phyloP scores from a whole-genome alignment of 192 early-diverging fungal species.

The Coemansia sp. region DNA sequence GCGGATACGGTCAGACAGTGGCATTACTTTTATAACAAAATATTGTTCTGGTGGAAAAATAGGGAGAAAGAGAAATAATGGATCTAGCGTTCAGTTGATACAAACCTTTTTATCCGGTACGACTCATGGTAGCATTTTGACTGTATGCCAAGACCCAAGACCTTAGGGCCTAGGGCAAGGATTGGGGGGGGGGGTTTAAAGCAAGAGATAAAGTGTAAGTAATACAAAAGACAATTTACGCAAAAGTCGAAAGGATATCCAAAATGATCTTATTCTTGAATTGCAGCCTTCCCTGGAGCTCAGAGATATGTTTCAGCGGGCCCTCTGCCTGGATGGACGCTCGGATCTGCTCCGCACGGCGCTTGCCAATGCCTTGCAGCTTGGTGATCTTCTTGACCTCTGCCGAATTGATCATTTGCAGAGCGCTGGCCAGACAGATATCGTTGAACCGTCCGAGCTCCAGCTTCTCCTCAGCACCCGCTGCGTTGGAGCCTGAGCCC shows the following conservation, averaged over 20 bases:
- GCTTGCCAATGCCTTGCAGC: constrained; percentile 61
- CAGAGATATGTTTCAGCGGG: constrained; percentile 37
- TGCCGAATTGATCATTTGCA: constrained; percentile 60
- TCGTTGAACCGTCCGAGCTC: constrained; percentile 36
- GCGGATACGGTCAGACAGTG: constrained; percentile 35
- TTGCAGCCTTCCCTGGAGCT: constrained; percentile 37
- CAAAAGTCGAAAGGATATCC: constrained; percentile 50
- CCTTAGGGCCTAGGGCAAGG: too few species aligned
- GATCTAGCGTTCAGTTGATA: too few species aligned
- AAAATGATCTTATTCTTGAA: constrained; percentile 53
- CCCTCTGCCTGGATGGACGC: constrained; percentile 45
- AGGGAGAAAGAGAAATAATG: too few species aligned
- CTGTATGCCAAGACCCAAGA: too few species aligned
- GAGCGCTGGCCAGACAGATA: constrained; percentile 46
- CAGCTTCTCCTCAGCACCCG: constrained; percentile 18
- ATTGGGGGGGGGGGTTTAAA: background rate
- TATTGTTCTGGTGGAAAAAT: too few species aligned
- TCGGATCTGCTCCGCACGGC: constrained; percentile 60
- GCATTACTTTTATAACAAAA: constrained; percentile 4
- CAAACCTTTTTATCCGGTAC: too few species aligned
- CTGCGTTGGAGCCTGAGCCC: background rate
- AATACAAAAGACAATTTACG: constrained; percentile 8
- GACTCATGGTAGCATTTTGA: too few species aligned
- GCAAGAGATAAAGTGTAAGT: constrained; percentile 3
- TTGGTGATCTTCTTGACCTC: constrained; percentile 57